Evolutionary conservation across 2,329 filamentous ascomycete species (phyloP), one percentile per base, ranked within the genome.

Genomic region (Pseudogymnoascus sp.): DNA sequence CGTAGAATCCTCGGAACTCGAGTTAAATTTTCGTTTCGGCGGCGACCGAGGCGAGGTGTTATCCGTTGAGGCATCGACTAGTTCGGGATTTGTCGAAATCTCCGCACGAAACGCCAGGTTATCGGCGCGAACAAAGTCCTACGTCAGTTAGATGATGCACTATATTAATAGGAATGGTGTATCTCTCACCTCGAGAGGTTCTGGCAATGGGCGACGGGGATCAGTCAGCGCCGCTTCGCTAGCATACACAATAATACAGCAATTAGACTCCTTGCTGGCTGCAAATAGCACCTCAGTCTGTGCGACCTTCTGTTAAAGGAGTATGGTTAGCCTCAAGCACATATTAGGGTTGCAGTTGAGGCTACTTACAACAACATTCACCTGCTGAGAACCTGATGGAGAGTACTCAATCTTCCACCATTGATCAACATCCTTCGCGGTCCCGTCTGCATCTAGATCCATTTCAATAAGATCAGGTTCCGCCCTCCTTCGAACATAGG

Each of bases 321-420:
- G 47, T 32, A 32, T 30, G 16, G 39, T 20, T 12, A 16, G 39
- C 30, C 50, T 14, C 32, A 28, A 54, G 28, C 9, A 54, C 6
- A 16, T 18, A 20, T 6, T 32, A 34, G 18, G 28, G 9, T 20
- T 9, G n/a, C 47, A 20, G 47, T 32, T 28, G 47, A 14, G 14
- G 47, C n/a, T 34, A 18, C 74, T 58, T 74, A 82, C 81, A 76
- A 82, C 78, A 14, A 78, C 72, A 64, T 73, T 76, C 28, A 79
- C 72, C n/a, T 79, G 77, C 57, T 74, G 71, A 5, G 72, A 66
- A 9, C 75, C 74, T 14, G 71, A 67, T 11, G 73, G 67, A 20
- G 70, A 68, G 63, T 78, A 81, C 35, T 76, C 72, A 50, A 84
- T 71, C 64, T 77, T 77, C 81, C 81, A 84, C 81, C 81, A 84